Evolutionary conservation across 139 green algal genomes (phyloP).

Genomic region (Chlorella sp.): DNA sequence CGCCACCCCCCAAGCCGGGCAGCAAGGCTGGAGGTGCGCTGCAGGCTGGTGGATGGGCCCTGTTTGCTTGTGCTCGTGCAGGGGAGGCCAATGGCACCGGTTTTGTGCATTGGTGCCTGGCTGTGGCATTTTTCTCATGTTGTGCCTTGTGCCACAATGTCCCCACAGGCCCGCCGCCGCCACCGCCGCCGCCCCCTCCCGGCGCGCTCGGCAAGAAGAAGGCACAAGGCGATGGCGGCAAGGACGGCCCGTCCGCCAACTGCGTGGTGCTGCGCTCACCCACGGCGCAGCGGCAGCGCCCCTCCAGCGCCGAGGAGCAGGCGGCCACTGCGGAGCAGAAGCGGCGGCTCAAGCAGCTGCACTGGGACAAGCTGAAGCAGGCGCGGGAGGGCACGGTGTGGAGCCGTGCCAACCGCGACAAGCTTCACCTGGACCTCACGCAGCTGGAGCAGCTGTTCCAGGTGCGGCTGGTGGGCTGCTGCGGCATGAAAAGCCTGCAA

Average conservation of each 20-base stretch:
- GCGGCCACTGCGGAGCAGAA: slow-evolving; percentile 51
- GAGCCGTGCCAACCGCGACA: slow-evolving; percentile 37
- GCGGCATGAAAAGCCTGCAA: no score
- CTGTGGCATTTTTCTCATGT: neutral
- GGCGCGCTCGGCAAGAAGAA: slow-evolving; percentile 31
- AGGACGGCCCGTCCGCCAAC: neutral
- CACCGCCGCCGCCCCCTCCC: slow-evolving; percentile 14
- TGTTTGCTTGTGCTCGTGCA: neutral
- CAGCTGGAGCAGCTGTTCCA: slow-evolving; percentile 76
- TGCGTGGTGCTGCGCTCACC: slow-evolving; percentile 11
- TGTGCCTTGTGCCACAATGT: neutral
- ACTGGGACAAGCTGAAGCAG: slow-evolving; percentile 85
- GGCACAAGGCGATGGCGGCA: neutral
- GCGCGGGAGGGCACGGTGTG: slow-evolving; percentile 70
- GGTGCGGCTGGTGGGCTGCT: neutral
- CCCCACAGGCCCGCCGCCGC: slow-evolving; percentile 20
- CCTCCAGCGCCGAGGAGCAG: slow-evolving; percentile 21
- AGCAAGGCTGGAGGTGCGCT: slow-evolving; percentile 15
- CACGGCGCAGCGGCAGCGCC: neutral
- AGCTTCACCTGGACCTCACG: slow-evolving; percentile 59
- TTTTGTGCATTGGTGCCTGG: neutral
- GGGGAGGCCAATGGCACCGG: no score
- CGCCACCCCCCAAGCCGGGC: slow-evolving; percentile 11
- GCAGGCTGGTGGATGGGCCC: neutral
- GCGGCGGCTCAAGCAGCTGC: slow-evolving; percentile 78